Percentiles rank a stretch among this genome's conserved stretches.
phyloP scores from a whole-genome alignment of 352 stramenopile genomes.

The Phytophthora meadii region DNA sequence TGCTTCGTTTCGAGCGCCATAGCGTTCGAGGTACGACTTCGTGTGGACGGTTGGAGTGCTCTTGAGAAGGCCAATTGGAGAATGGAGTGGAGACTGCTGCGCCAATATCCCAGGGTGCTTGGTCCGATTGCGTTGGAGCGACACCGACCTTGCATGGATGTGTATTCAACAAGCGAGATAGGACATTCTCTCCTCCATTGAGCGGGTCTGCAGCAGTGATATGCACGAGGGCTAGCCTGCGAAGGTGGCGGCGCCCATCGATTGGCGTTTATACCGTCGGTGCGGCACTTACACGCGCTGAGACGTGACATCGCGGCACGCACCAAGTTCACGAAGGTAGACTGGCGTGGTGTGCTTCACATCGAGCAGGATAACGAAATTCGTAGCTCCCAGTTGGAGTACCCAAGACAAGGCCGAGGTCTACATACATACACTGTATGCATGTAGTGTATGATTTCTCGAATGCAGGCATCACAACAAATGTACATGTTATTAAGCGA shows the following conservation, averaged over 20 bases:
- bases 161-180: conserved; percentile 24
- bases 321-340: not conserved
- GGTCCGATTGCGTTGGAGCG: conserved; percentile 6
- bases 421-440: too few relatives aligned
- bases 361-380: not conserved
- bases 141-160: conserved; percentile 4
- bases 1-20: conserved; percentile 7
- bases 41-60: not conserved
- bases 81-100: conserved; percentile 6
- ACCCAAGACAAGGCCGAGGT: too few relatives aligned
- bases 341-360: not conserved
- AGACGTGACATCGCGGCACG: not conserved
- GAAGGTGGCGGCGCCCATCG: conserved; percentile 3
- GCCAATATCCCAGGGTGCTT: conserved; percentile 5
- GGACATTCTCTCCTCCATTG: conserved; percentile 3
- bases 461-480: too few relatives aligned
- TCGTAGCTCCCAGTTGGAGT: not conserved
- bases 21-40: not conserved
- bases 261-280: conserved; percentile 16
- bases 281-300: conserved; percentile 10
- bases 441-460: too few relatives aligned
- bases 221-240: conserved; percentile 12
- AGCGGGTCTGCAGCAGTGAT: conserved; percentile 16
- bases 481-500: too few relatives aligned
- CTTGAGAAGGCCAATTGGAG: conserved; percentile 13